Base-by-base conservation (phyloP, 2,329 filamentous ascomycete species). In the Trichophyton rubrum region DNA sequence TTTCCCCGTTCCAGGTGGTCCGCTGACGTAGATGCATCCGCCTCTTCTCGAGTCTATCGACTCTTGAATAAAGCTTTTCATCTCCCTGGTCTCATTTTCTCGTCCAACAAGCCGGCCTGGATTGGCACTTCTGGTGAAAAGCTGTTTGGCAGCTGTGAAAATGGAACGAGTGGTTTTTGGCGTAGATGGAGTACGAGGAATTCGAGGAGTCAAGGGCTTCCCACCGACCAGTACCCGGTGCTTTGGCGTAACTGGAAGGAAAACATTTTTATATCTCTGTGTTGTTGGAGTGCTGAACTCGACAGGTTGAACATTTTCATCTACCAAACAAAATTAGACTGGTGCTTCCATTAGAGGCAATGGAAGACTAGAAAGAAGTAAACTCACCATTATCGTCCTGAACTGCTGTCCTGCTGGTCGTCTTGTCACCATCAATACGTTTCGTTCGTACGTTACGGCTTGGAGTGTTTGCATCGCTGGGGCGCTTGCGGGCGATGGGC, bases 1-100 rank as follows among this genome's bases (percentile, higher is more conserved):
- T 77, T 99, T 99, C 60, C 93, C 93, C 0, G 93, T 99, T 9
- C 93, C 93, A 1, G 93, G 93, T 3, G 93, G 93, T 0, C 93
- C 93, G 67, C 91, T 96, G 66, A 99, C 87, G 71, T 99, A 99
- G 58, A 96, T 81, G 70, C 92, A 97, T 59, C 91, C 90, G 59
- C 85, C 85, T 2, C 81, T 82, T 9, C 78, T 78, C 17, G 82
- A 73, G 7, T 81, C 77, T 3, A 85, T 76, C 66, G 85, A 84
- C 58, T 81, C 80, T 43, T 82, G 77, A 58, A 96, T 79, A 69
- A 96, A 96, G 0, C 70, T 73, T 11, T 78, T 76, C 38, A 97
- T 76, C 64, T 90, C 85, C 13, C 80, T 76, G 78, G 69, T 81
- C 72, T 88, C 82, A 57, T 73, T 76, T 33, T 95, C 89, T 53